A percentile compares a stretch with the other conserved stretches of the same genome.
Conservation (phyloP, 805 yeast species). For the Debaryomyces hansenii region DNA sequence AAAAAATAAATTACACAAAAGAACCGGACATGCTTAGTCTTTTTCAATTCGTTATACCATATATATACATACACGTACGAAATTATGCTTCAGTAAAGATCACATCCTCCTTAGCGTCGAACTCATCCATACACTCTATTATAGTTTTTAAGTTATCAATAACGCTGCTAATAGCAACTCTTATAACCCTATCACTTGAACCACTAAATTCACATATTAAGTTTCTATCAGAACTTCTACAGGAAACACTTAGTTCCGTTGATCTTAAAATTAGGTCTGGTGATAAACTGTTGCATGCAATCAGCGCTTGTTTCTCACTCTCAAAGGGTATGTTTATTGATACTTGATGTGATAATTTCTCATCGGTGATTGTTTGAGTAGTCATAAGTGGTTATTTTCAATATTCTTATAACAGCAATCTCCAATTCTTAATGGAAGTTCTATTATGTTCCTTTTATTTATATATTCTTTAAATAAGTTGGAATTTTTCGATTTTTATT, state of each 20-base stretch:
- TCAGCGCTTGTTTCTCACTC: conserved; percentile 54
- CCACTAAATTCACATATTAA: conserved; percentile 57
- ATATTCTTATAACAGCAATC: no score
- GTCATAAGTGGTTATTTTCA: no score
- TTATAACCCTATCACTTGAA: conserved; percentile 66
- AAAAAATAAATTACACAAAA: no score
- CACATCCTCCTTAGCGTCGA: conserved; percentile 41
- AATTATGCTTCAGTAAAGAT: conserved; percentile 12
- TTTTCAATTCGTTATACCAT: neutral
- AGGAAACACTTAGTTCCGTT: conserved; percentile 56
- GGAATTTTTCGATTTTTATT: no score
- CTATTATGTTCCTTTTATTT: no score
- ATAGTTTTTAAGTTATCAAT: conserved; percentile 76
- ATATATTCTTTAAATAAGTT: no score
- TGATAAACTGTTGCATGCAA: conserved; percentile 58
- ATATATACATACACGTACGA: neutral
- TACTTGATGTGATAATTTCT: conserved; percentile 9
- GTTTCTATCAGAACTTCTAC: conserved; percentile 30
- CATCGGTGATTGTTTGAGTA: neutral
- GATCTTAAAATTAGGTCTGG: conserved; percentile 85
- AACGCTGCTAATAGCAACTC: conserved; percentile 83
- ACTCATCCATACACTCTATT: conserved; percentile 77
- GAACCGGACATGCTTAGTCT: no score
- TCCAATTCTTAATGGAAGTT: no score
- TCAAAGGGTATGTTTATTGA: conserved; percentile 64